These are phyloP conservation scores for Panaeolus cyanescens DNA, from an alignment of 768 basidiomycete genomes.

Conservation along the genomic window DNA sequence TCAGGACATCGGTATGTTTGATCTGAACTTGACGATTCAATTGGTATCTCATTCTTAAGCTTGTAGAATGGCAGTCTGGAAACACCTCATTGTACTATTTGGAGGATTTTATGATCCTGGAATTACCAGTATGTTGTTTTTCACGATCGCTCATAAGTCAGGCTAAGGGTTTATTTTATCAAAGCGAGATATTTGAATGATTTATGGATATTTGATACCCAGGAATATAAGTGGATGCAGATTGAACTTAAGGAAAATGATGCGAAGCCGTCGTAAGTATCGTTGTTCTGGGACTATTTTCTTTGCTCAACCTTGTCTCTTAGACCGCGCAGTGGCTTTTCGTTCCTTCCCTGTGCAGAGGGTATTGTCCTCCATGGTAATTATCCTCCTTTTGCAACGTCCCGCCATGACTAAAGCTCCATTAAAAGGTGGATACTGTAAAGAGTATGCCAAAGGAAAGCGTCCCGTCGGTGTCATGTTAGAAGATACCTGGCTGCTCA, in stretches of 20 bases:
- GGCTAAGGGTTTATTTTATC: neutral
- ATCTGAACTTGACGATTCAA: neutral
- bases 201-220: slow-evolving; percentile 83
- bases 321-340: slow-evolving; percentile 82
- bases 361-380: slow-evolving; percentile 80
- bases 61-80: slow-evolving; percentile 91
- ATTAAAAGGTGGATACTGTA: slow-evolving; percentile 79
- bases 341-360: slow-evolving; percentile 75
- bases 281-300: neutral
- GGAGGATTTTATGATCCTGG: slow-evolving; percentile 93
- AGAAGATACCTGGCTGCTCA: slow-evolving; percentile 88
- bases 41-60: neutral
- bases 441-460: slow-evolving; percentile 86
- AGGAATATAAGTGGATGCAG: slow-evolving; percentile 85
- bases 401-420: neutral
- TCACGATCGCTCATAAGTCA: neutral
- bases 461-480: slow-evolving; percentile 84
- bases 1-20: slow-evolving; percentile 74
- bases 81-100: slow-evolving; percentile 83
- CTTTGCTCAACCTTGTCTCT: neutral
- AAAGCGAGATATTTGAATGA: slow-evolving; percentile 82
- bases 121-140: slow-evolving; percentile 57
- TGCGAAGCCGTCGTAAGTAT: slow-evolving; percentile 67
- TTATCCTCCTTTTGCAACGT: slow-evolving; percentile 6
- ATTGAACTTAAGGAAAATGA: slow-evolving; percentile 75